These are phyloP conservation scores for Oryza brachyantha DNA, from an alignment of 176 grass and related monocot genomes.

Conservation along the genomic window DNA sequence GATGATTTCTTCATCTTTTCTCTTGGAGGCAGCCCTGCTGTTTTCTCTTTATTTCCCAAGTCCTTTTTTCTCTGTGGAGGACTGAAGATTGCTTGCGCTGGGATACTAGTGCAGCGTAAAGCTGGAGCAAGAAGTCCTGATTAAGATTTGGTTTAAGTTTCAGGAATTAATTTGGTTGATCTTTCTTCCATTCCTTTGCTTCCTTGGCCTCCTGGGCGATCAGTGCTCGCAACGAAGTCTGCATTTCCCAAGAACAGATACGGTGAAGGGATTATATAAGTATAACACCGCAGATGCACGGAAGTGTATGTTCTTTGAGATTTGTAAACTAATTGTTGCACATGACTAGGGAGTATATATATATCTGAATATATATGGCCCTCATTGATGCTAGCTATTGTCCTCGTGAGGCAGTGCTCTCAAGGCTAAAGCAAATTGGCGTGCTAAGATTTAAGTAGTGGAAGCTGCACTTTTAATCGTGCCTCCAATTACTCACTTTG, in stretches of 20 bases:
- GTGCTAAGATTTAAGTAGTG: neutral
- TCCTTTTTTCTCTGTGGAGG: neutral
- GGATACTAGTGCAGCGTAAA: neutral
- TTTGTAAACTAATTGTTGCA: constrained; percentile 1
- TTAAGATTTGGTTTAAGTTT: neutral
- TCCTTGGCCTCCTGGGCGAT: neutral
- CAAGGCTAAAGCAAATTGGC: constrained; percentile 18
- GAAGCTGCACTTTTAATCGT: constrained; percentile 26
- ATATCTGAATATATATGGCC: neutral
- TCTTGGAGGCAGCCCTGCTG: neutral
- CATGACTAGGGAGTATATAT: neutral
- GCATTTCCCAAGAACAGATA: constrained; percentile 2
- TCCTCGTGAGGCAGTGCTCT: neutral
- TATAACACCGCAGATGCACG: neutral
- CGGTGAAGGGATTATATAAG: neutral
- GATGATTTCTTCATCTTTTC: neutral
- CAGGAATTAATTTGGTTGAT: neutral
- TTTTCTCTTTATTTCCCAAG: neutral
- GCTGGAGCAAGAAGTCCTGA: neutral
- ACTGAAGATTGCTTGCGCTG: constrained; percentile 10
- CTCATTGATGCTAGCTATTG: neutral
- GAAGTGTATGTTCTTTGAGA: constrained; percentile 5
- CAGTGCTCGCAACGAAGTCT: neutral
- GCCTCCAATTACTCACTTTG: constrained; percentile 3
- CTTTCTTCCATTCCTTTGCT: neutral